Percentiles rank a stretch among this genome's conserved stretches.
Conservation (phyloP, 1,284 basidiomycete species). For the Peniophora sp. region DNA sequence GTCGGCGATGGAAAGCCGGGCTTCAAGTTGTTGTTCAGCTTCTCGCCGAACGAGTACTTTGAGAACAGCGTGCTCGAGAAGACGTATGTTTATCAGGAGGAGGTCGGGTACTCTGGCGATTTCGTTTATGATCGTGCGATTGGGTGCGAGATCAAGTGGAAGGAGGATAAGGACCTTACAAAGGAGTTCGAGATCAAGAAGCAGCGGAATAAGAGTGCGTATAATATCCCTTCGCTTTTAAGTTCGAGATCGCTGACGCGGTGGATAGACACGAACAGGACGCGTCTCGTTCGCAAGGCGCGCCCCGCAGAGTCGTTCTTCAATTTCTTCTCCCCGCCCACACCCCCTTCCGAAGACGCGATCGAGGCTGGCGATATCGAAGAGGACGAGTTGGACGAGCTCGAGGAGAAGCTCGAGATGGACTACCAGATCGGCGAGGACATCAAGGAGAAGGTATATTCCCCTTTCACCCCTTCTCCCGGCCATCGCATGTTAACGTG, state of each 20-base stretch:
- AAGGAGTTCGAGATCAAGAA: constrained; percentile 99
- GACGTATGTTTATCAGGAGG: constrained; percentile 93
- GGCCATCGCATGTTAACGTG: background rate
- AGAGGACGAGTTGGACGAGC: constrained; percentile 82
- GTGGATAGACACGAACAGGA: constrained; percentile 79
- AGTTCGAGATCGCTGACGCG: constrained; percentile 3
- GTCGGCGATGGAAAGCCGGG: constrained; percentile 72
- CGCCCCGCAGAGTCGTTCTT: constrained; percentile 91
- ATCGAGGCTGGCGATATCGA: constrained; percentile 73
- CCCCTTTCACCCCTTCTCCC: background rate
- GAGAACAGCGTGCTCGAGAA: constrained; percentile 81
- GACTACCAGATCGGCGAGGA: constrained; percentile 99
- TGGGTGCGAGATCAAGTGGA: constrained; percentile 92
- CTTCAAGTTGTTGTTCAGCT: constrained; percentile 87
- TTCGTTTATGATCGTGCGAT: constrained; percentile 93
- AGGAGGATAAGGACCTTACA: constrained; percentile 96
- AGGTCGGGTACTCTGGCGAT: constrained; percentile 91
- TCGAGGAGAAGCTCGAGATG: constrained; percentile 90
- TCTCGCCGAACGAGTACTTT: constrained; percentile 83
- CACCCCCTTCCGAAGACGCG: constrained; percentile 61
- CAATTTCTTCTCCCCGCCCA: constrained; percentile 94
- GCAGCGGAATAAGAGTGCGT: constrained; percentile 94
- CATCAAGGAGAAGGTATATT: constrained; percentile 84
- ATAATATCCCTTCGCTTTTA: constrained; percentile 3
- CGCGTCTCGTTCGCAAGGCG: constrained; percentile 85